Base-by-base conservation (phyloP, 1,139 yeast genomes). In the Lodderomyces parapsilosis region DNA sequence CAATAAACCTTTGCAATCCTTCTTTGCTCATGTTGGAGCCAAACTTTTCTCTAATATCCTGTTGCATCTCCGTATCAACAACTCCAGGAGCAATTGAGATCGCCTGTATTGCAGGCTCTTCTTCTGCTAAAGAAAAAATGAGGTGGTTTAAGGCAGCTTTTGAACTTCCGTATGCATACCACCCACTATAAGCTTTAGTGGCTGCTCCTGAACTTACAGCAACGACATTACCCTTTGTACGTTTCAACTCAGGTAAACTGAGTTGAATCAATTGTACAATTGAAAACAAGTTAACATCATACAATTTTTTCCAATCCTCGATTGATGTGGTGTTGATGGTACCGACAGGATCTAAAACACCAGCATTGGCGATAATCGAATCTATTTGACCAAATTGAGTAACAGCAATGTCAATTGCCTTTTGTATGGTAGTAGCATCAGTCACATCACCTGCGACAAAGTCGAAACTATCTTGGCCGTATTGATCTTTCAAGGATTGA, bases 21-120 rank as follows among this genome's bases (percentile, higher is more conserved):
- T 74, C 80, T 0, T 71, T 65, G 1, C 73, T 66, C 96, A 89
- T 88, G 30, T 66, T 65, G 9, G 57, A 51, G 1, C 80, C 80
- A 54, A 77, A 76, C 46, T 55, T 58, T 19, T 78, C 83, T 56
- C 97, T 78, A 45, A 91, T 89, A 45, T 79, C 83, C 10, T 55
- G 58, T 65, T 91, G 98, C 97, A 91, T 91, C 17, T 68, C 71
- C 0, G 98, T 90, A 58, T 86, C 89, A 2, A 91, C 97, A 1
- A 88, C 95, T 3, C 98, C 98, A 0, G 98, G 98, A 2, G 96
- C 96, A 19, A 91, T 74, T 0, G 96, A 72, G 9, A 88, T 66
- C 3, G 86, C 71, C 39, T 68, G 67, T 17, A 90, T 67, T 0
- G 71, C 76, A 2, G 70, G 63, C 58, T 86, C 91, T 54, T 88